These are phyloP conservation scores for Colletotrichum orbiculare DNA, from an alignment of 2,329 filamentous ascomycete genomes.

Conservation along the genomic window DNA sequence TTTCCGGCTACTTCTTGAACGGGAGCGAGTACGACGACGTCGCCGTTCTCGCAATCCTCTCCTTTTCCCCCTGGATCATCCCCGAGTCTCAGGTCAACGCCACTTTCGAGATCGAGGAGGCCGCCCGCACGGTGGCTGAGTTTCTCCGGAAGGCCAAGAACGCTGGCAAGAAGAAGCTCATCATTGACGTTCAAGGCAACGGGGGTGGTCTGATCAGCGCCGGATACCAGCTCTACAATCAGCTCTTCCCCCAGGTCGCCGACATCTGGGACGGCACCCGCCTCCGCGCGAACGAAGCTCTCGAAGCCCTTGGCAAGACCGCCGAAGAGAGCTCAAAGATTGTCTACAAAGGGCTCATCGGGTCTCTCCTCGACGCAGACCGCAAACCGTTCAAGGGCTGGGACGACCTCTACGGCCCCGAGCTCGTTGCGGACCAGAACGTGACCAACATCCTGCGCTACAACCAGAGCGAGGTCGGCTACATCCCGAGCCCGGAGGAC, in stretches of 20 bases:
- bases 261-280: constrained; percentile 36
- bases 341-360: constrained; percentile 14
- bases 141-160: constrained; percentile 59
- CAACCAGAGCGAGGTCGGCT: constrained; percentile 3
- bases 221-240: constrained; percentile 60
- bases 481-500: not conserved
- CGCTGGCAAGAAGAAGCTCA: constrained; percentile 65
- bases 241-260: constrained; percentile 46
- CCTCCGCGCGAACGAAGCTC: constrained; percentile 35
- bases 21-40: constrained; percentile 43
- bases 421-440: constrained; percentile 24
- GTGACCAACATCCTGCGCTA: constrained; percentile 25
- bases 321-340: constrained; percentile 2
- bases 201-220: constrained; percentile 63
- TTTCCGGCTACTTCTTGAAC: constrained; percentile 44
- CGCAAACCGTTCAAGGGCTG: constrained; percentile 46
- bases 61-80: constrained; percentile 36
- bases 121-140: constrained; percentile 40
- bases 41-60: constrained; percentile 41
- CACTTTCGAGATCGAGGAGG: constrained; percentile 35
- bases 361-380: constrained; percentile 40
- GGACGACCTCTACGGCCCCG: constrained; percentile 13
- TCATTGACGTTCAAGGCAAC: constrained; percentile 73
- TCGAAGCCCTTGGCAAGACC: constrained; percentile 32
- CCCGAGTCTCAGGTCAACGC: not conserved